phyloP scores from a whole-genome alignment of 129 eudicot genomes.

The Pittosporum tobira region DNA sequence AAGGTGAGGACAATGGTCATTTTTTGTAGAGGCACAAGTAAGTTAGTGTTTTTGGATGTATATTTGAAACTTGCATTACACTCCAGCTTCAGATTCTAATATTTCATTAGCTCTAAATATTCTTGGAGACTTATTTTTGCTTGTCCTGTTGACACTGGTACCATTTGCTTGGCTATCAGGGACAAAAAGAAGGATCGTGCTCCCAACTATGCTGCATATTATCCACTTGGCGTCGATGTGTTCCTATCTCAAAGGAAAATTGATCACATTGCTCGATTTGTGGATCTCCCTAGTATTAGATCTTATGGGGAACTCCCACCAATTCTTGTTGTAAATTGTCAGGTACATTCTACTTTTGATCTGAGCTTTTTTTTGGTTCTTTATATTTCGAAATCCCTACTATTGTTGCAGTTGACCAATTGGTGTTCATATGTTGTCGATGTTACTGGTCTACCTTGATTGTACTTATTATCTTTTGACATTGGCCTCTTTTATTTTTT shows the following conservation, averaged over 20 bases:
- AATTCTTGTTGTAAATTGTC: slow-evolving; percentile 87
- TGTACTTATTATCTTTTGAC: no score
- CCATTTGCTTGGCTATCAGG: slow-evolving; percentile 26
- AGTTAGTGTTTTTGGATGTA: no score
- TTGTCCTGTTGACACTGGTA: not conserved
- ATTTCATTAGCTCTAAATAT: no score
- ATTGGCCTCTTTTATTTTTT: not conserved
- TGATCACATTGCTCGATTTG: slow-evolving; percentile 79
- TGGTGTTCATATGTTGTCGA: no score
- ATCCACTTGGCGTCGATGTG: slow-evolving; percentile 84
- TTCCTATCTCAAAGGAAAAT: slow-evolving; percentile 68
- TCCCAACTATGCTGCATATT: slow-evolving; percentile 63
- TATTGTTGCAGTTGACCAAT: not conserved
- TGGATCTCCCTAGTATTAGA: slow-evolving; percentile 56
- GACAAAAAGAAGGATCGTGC: slow-evolving; percentile 88
- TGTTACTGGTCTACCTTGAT: no score
- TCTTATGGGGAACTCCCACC: slow-evolving; percentile 70
- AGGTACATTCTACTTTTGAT: slow-evolving; percentile 34
- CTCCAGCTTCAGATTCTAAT: slow-evolving; percentile 4
- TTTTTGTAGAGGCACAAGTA: no score
- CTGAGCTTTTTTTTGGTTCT: not conserved
- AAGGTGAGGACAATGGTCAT: slow-evolving; percentile 33
- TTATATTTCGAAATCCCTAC: not conserved
- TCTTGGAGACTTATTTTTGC: no score
- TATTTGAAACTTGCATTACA: not conserved